Conservation (phyloP, 140 eudicot species). For the Erigeron philadelphicus region DNA sequence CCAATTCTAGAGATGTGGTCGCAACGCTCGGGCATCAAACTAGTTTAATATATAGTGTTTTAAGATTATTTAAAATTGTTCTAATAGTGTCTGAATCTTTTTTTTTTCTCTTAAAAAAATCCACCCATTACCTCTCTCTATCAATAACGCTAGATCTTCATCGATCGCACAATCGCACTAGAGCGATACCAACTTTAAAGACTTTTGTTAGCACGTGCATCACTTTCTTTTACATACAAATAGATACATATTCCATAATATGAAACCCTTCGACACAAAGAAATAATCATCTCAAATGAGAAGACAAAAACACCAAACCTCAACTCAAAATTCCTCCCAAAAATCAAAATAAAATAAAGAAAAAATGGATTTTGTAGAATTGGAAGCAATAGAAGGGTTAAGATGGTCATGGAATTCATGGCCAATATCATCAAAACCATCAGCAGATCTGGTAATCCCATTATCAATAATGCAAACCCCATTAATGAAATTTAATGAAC, state of each 20-base stretch:
- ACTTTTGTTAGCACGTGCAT: slow-evolving; percentile 12
- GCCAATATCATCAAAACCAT: slow-evolving; percentile 64
- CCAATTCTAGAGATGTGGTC: no score
- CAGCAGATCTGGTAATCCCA: slow-evolving; percentile 60
- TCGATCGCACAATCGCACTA: no score
- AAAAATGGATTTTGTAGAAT: slow-evolving; percentile 74
- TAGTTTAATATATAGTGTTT: no score
- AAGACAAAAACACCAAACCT: neutral
- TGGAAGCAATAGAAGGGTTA: slow-evolving; percentile 89
- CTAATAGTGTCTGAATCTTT: no score
- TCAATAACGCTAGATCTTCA: no score
- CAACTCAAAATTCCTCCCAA: neutral
- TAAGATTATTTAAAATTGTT: no score
- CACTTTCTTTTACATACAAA: slow-evolving; percentile 9
- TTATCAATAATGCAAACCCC: slow-evolving; percentile 87
- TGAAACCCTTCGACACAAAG: neutral
- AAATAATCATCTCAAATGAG: neutral
- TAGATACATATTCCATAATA: no score
- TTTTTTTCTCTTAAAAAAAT: no score
- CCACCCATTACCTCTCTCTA: no score
- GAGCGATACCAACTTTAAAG: no score
- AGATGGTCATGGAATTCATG: slow-evolving; percentile 99
- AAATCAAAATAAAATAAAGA: neutral
- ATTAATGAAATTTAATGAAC: slow-evolving; percentile 62
- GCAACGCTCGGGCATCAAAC: no score